Evolutionary conservation across 1,284 basidiomycete species (phyloP).

Genomic region (Mycosarcoma maydis): DNA sequence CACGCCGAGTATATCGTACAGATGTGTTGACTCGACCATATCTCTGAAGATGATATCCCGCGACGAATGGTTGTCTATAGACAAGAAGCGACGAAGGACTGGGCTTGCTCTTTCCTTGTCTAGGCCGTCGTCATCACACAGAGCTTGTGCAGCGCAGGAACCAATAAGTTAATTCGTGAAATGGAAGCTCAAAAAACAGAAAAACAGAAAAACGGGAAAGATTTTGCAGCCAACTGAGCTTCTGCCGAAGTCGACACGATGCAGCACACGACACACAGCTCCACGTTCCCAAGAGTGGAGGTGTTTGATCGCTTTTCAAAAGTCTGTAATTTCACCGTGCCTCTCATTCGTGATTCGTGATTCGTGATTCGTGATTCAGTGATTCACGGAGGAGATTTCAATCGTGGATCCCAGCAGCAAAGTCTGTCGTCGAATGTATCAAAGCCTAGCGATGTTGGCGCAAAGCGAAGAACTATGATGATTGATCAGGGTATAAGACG

Average conservation of each 20-base stretch:
- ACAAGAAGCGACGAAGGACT: neutral
- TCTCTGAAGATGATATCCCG: neutral
- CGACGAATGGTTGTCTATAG: neutral
- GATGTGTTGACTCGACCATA: conserved; percentile 51
- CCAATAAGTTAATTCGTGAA: no score
- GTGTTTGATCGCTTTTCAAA: no score
- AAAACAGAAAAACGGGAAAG: neutral
- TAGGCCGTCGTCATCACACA: neutral
- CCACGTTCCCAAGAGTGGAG: conserved; percentile 5
- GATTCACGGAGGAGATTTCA: no score
- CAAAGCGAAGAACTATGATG: no score
- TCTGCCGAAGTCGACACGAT: neutral
- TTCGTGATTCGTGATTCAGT: no score
- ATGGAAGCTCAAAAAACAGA: neutral
- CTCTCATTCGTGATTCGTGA: no score
- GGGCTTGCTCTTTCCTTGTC: no score
- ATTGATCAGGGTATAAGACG: conserved; percentile 15
- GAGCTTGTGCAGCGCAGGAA: no score
- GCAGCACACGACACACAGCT: neutral
- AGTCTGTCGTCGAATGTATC: no score
- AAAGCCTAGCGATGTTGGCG: no score
- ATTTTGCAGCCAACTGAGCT: conserved; percentile 9
- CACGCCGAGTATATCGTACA: conserved; percentile 73
- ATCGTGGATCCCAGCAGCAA: no score
- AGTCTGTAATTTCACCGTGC: no score